phyloP scores from a whole-genome alignment of 2,329 filamentous ascomycete genomes.

The Cadophora sp. region DNA sequence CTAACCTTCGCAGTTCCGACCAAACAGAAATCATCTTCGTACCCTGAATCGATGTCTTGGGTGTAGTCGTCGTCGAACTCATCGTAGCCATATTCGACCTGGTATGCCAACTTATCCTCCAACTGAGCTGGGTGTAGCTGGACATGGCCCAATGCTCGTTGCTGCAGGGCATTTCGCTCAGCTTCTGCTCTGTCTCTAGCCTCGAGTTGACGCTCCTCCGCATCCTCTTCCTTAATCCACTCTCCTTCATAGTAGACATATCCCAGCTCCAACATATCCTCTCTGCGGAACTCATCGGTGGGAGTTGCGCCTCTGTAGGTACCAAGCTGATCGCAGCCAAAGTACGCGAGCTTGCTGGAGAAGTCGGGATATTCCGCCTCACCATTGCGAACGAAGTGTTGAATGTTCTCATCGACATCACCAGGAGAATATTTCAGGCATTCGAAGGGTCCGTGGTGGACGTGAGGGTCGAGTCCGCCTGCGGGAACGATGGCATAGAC shows the following conservation, averaged over 20 bases:
- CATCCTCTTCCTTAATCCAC: neutral
- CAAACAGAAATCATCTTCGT: neutral
- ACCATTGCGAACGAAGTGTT: neutral
- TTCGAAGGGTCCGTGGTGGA: neutral
- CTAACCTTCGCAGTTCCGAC: neutral
- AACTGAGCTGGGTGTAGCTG: constrained; percentile 9
- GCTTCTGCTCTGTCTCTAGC: neutral
- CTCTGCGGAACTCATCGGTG: neutral
- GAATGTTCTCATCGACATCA: neutral
- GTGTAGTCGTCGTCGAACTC: neutral
- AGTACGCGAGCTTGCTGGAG: neutral
- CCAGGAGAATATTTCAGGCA: neutral
- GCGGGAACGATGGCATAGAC: constrained; percentile 8
- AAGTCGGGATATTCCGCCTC: neutral
- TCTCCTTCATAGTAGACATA: neutral
- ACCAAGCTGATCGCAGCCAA: neutral
- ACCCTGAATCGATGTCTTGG: neutral
- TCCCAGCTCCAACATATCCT: neutral
- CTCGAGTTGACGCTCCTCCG: neutral
- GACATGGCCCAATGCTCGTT: no score
- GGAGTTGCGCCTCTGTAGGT: neutral
- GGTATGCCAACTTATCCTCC: constrained; percentile 5
- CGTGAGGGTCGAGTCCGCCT: neutral
- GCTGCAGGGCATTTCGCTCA: no score
- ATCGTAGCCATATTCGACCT: neutral